Base-by-base conservation (phyloP, 495 filamentous ascomycete species). In the Hamigera avellanea region DNA sequence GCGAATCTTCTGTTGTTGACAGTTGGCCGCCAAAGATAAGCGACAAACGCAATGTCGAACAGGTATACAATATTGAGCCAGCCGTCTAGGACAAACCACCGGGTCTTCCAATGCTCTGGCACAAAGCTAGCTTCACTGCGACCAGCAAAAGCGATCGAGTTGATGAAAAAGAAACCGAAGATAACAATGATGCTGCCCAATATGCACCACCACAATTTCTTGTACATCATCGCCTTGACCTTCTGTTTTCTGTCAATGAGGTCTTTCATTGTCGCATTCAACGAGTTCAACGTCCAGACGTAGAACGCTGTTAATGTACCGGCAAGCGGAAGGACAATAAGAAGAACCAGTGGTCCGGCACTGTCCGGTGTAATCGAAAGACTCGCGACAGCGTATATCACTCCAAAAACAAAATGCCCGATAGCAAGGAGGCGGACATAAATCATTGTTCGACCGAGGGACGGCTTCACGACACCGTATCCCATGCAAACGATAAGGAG, bases 401-500 rank as follows among this genome's bases (percentile, higher is more conserved):
- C 75, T 14, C 87, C 91, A 46, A 96, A 99, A 35, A 93, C 64
- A 46, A 99, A 99, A 61, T 99, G 91, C 2, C 75, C 78, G 43
- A 86, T 78, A 30, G 93, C 93, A 6, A 98, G 72, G 47, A 80
- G 79, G n/a, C 91, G 80, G 34, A 95, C 87, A 47, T 83, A 89
- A 42, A 87, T 73, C 91, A 99, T 99, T 2, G 86, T 86, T 43
- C 80, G 78, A 37, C 91, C 91, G 2, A 99, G 69, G n/a, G 77
- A 83, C 5, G 80, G 89, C 57, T 95, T 95, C 41, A 96, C 91
- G 15, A 99, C 91, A 49, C 91, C 91, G 45, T 99, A 99, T 32
- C 91, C 91, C 91, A 99, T 96, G 58, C 91, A 99, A 16, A 96
- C 91, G 40, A 99, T 99, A 18, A 99, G 78, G 1, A 99, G 79